Base-by-base conservation (phyloP, 78 protist genomes). In the Speleostelium caveatum region DNA sequence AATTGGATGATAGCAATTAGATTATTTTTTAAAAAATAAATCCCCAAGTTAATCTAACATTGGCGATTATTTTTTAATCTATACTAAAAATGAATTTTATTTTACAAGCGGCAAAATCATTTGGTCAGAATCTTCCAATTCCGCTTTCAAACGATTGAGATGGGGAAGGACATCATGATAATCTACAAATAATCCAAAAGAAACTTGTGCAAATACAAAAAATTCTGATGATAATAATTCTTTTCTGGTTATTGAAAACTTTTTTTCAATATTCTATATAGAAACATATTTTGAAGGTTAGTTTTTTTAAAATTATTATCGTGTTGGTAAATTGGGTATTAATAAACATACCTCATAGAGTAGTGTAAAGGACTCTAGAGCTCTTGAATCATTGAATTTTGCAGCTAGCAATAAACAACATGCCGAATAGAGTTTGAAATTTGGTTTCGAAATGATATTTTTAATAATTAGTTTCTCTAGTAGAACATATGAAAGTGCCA, bases 161-260 rank as follows among this genome's bases (percentile, higher is more conserved):
- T 83, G 91, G 21, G 91, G 79, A 19, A 68, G 24, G 3, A 83
- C 79, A 60, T 83, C 91, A 19, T 58, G 71, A 41, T 32, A 51
- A 45, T 21, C 59, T 30, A 69, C 62, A 32, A 83, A 83, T 3
- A 83, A 53, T 45, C 78, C 76, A 62, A 83, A 83, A 21, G 91
- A 83, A 28, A 83, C 32, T 33, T 69, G 79, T 24, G 91, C 56
- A 26, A 65, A 83, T 1, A 83, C 74, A 2, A 30, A 26, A 59
- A 83, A 83, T 30, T 83, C 91, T 21, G 45, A 14, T 7, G 32
- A 22, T 17, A 83, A 21, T 1, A 83, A 45, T 30, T 83, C 91
- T 60, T 83, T 83, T 69, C 60, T 83, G n/a, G 73, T 83, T n/a
- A 83, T 83, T 33, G 75, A 51, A 35, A 83, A 83, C 24, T 73